Evolutionary conservation across 2,329 filamentous ascomycete genomes (phyloP).

Genomic region (Cladophialophora yegresii): DNA sequence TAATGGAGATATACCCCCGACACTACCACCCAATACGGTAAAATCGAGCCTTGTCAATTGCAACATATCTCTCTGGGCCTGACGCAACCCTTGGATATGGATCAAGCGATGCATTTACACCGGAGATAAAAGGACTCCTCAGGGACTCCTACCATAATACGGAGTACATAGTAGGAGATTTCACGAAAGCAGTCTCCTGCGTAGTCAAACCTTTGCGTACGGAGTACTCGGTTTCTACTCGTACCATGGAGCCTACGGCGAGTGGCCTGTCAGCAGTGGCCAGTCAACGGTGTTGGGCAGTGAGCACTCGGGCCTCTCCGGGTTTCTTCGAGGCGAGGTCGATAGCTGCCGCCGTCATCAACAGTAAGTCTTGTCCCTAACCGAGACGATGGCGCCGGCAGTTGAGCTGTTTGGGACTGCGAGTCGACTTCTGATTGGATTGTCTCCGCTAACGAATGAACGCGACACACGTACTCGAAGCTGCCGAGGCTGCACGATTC

Average conservation of each 20-base stretch:
- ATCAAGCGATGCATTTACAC: neutral
- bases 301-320: constrained; percentile 2
- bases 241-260: neutral
- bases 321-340: constrained; percentile 11
- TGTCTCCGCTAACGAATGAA: neutral
- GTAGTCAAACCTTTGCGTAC: neutral
- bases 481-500: too few relatives aligned
- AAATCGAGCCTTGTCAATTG: neutral
- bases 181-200: neutral
- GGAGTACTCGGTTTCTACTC: too few relatives aligned
- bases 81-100: neutral
- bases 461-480: neutral
- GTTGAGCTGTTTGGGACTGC: neutral
- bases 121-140: neutral
- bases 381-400: constrained; percentile 13
- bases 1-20: constrained; percentile 6
- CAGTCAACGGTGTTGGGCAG: neutral
- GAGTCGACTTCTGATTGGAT: neutral
- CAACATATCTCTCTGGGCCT: neutral
- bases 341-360: neutral
- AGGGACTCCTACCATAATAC: too few relatives aligned
- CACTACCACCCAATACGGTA: neutral
- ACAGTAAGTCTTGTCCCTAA: neutral
- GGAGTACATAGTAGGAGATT: neutral
- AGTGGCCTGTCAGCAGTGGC: constrained; percentile 4